phyloP scores from a whole-genome alignment of 2,329 filamentous ascomycete species.

The Metarhizium sp. region DNA sequence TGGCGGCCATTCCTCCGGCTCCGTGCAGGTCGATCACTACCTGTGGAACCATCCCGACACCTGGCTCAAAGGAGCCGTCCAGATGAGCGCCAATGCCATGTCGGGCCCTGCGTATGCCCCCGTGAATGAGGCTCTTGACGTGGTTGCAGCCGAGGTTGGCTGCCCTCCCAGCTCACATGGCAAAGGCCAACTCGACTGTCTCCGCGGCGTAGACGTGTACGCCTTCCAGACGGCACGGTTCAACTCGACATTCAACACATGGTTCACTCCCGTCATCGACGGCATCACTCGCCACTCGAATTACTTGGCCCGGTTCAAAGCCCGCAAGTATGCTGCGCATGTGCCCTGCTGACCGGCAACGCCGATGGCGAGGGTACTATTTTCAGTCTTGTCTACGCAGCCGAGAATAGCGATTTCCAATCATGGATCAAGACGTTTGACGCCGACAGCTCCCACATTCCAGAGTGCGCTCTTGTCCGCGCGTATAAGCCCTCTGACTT shows the following conservation, averaged over 20 bases:
- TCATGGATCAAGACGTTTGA: not conserved
- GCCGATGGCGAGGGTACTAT: conserved; percentile 27
- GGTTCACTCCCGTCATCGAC: conserved; percentile 31
- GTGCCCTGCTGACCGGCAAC: conserved; percentile 27
- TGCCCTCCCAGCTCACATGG: conserved; percentile 17
- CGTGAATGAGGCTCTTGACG: conserved; percentile 24
- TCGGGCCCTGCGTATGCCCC: conserved; percentile 30
- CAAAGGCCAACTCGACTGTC: conserved; percentile 25
- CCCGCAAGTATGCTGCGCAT: conserved; percentile 18
- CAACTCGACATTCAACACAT: conserved; percentile 23
- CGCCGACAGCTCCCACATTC: not conserved
- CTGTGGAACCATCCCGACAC: conserved; percentile 29
- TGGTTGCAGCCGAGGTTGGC: conserved; percentile 25
- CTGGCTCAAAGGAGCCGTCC: conserved; percentile 26
- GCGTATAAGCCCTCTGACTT: conserved; percentile 20
- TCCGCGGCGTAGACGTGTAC: conserved; percentile 18
- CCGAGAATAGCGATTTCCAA: conserved; percentile 9
- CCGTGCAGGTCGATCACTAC: conserved; percentile 30
- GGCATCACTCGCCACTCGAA: conserved; percentile 23
- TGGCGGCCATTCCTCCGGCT: conserved; percentile 30
- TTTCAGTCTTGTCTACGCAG: conserved; percentile 24
- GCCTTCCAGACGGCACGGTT: not conserved
- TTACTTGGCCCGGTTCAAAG: conserved; percentile 11
- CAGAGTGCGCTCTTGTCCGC: not conserved
- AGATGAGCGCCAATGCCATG: conserved; percentile 33